Evolutionary conservation across 805 yeast species (phyloP).

Genomic region (Metschnikowia lochheadii): DNA sequence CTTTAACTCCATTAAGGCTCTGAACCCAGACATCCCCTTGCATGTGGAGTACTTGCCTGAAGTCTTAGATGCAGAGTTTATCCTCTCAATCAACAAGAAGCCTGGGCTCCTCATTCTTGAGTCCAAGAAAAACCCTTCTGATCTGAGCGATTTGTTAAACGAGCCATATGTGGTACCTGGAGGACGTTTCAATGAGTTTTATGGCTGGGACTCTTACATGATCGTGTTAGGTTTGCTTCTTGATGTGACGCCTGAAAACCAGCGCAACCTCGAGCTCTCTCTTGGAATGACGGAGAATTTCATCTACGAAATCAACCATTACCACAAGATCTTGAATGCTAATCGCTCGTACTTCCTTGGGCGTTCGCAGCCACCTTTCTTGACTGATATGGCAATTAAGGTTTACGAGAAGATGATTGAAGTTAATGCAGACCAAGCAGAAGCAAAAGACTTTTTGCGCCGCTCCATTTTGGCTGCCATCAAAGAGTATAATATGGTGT

Average conservation of each 20-base stretch:
- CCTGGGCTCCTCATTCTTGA: conserved; percentile 89
- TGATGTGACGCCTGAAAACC: conserved; percentile 36
- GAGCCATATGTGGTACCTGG: conserved; percentile 95
- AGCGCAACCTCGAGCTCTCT: conserved; percentile 61
- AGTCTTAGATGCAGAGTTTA: conserved; percentile 70
- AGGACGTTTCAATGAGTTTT: conserved; percentile 92
- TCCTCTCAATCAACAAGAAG: conserved; percentile 66
- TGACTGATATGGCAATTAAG: conserved; percentile 84
- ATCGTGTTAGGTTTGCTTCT: conserved; percentile 76
- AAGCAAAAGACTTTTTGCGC: conserved; percentile 47
- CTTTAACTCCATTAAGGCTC: conserved; percentile 49
- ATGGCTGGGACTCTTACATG: conserved; percentile 98
- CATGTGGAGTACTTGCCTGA: conserved; percentile 78
- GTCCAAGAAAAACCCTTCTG: conserved; percentile 53
- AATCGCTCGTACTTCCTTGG: conserved; percentile 87
- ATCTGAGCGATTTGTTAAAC: conserved; percentile 51
- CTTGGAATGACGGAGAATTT: conserved; percentile 90
- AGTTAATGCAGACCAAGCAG: conserved; percentile 30
- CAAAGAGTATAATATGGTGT: conserved; percentile 75
- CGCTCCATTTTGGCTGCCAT: conserved; percentile 76
- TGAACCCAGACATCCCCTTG: conserved; percentile 53
- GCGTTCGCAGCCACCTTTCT: conserved; percentile 94
- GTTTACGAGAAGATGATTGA: conserved; percentile 58
- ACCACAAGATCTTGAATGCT: conserved; percentile 92
- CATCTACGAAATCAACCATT: conserved; percentile 81